These are phyloP conservation scores for Neurospora discreta DNA, from an alignment of 495 filamentous ascomycete genomes.

Conservation along the genomic window DNA sequence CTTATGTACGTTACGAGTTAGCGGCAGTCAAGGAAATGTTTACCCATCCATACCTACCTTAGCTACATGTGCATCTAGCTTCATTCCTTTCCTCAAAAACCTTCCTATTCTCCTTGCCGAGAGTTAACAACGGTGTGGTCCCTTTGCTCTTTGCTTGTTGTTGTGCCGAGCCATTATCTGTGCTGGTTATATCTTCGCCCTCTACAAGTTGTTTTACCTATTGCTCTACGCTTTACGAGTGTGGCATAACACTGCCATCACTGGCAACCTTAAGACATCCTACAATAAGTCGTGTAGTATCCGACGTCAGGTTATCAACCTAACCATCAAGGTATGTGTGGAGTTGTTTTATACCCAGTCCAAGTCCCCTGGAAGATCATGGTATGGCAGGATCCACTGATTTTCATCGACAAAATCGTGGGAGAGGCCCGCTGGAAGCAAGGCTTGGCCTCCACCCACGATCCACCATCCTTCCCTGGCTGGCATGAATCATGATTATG, in stretches of 20 bases:
- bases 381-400: not conserved
- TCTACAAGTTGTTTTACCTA: not conserved
- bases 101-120: not conserved
- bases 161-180: not conserved
- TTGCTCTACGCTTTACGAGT: not conserved
- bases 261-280: not conserved
- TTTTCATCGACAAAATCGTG: not conserved
- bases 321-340: not conserved
- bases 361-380: not conserved
- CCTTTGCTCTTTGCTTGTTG: not conserved
- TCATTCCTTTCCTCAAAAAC: not conserved
- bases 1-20: not conserved
- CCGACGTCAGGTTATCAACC: not conserved
- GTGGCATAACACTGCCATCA: not conserved
- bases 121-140: not conserved
- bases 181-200: not conserved
- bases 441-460: not conserved
- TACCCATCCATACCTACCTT: not conserved
- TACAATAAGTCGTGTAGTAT: not conserved
- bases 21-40: not conserved
- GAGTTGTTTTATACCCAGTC: not conserved
- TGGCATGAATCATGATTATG: not conserved
- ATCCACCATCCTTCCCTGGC: not conserved
- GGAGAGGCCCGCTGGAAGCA: not conserved
- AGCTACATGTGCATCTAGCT: not conserved